phyloP scores from a whole-genome alignment of 139 green algal species.

The Chlorella sp. region DNA sequence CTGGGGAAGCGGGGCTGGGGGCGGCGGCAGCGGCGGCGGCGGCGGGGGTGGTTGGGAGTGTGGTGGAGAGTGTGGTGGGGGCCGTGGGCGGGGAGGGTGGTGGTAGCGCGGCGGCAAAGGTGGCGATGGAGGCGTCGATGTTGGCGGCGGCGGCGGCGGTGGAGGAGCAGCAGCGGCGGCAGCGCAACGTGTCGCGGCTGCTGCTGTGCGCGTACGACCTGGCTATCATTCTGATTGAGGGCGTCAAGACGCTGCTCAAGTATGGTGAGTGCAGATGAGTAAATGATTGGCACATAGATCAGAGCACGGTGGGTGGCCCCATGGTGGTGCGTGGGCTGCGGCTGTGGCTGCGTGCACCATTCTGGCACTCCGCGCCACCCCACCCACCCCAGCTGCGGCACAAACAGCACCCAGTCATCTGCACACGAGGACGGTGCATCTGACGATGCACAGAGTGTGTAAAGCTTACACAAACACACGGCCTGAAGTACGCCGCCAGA shows the following conservation, averaged over 20 bases:
- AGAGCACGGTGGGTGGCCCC: no score
- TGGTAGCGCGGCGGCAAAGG: background rate
- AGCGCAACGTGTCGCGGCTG: background rate
- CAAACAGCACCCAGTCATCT: no score
- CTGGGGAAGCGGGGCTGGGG: background rate
- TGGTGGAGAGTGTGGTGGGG: background rate
- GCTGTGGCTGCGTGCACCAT: background rate
- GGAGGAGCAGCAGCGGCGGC: background rate
- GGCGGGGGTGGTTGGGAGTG: no score
- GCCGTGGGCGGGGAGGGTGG: background rate
- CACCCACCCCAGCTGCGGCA: background rate
- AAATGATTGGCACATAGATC: background rate
- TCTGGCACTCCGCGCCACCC: background rate
- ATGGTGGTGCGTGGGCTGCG: no score
- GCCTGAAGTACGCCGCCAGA: no score
- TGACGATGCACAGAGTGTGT: no score
- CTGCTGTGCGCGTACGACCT: conserved; percentile 41
- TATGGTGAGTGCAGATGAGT: conserved; percentile 13
- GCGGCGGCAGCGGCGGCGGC: no score
- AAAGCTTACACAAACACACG: no score
- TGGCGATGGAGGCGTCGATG: background rate
- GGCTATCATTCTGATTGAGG: conserved; percentile 23
- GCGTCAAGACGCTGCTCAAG: conserved; percentile 25
- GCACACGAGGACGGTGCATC: no score
- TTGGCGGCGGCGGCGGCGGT: background rate